phyloP scores from a whole-genome alignment of 306 rosid species.

The Cucumis sativus region Cucumber_9930_V3 NC_026656.2:11944501-11945000 shows the following conservation, averaged over 20 bases:
- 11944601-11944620: constrained; percentile 93
- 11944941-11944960: constrained; percentile 69
- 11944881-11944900: constrained; percentile 1
- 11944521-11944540: background rate
- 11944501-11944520: background rate
- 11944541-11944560: background rate
- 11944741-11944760: background rate
- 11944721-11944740: background rate
- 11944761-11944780: constrained; percentile 7
- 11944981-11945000: constrained; percentile 68
- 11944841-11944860: background rate
- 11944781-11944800: background rate
- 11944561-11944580: background rate
- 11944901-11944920: constrained; percentile 71
- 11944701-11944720: constrained; percentile 75
- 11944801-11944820: background rate
- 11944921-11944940: constrained; percentile 77
- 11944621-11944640: constrained; percentile 77
- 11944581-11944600: constrained; percentile 40
- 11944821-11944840: background rate
- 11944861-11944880: constrained; percentile 12
- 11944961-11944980: constrained; percentile 51
- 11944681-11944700: constrained; percentile 66
- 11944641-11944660: constrained; percentile 69
- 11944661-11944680: constrained; percentile 60